A percentile compares a stretch with the other conserved stretches of the same genome.
Evolutionary conservation across 768 basidiomycete species (phyloP).

Genomic region (Ramaria sp.): DNA sequence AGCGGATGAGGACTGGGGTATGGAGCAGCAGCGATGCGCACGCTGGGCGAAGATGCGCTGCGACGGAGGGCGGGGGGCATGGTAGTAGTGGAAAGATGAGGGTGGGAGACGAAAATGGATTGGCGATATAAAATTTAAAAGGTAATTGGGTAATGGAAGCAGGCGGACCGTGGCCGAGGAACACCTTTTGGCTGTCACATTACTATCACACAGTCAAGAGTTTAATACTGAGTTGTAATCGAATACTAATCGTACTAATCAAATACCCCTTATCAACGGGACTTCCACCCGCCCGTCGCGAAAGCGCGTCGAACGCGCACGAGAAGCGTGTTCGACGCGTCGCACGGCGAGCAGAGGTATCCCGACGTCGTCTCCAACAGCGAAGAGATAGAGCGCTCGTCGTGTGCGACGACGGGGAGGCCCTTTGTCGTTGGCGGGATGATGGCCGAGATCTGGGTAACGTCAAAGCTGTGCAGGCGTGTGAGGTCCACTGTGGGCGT

Average conservation of each 20-base stretch:
- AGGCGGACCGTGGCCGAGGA: background rate
- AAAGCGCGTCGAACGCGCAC: background rate
- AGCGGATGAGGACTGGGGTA: conserved; percentile 28
- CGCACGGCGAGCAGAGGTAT: background rate
- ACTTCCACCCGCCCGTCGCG: no score
- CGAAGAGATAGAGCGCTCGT: no score
- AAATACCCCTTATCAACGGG: no score
- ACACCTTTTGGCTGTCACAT: background rate
- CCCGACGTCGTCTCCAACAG: background rate
- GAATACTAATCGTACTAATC: no score
- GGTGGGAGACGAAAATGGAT: background rate
- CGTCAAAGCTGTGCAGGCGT: no score
- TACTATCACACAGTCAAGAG: background rate
- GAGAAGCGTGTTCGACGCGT: background rate
- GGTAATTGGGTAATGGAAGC: background rate
- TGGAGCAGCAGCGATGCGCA: conserved; percentile 46
- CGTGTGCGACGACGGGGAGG: no score
- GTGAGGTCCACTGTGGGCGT: no score
- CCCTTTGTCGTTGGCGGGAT: no score
- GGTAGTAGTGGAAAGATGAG: background rate
- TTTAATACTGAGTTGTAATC: background rate
- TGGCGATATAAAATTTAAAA: no score
- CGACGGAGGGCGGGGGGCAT: conserved; percentile 72
- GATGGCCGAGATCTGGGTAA: no score
- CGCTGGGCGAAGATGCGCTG: conserved; percentile 56